A percentile compares a stretch with the other conserved stretches of the same genome.
Evolutionary conservation across 1,284 basidiomycete species (phyloP).

Genomic region (Malassezia japonica): DNA sequence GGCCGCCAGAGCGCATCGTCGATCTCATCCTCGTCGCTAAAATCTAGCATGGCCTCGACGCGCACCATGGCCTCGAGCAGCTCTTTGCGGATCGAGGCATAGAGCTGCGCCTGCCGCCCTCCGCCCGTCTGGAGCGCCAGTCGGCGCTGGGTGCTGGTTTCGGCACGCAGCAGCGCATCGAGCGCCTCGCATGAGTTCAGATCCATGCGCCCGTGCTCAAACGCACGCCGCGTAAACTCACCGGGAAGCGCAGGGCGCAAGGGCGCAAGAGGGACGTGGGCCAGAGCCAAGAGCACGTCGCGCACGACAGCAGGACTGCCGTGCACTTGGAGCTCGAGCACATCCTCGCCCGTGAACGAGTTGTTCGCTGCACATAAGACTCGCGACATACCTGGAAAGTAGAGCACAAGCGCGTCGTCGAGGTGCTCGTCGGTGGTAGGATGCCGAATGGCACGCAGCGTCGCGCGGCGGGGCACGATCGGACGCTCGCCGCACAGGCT

Average conservation of each 20-base stretch:
- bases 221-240: constrained; percentile 76
- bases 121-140: constrained; percentile 61
- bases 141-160: constrained; percentile 68
- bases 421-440: constrained; percentile 58
- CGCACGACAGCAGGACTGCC: constrained; percentile 71
- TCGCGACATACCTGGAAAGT: constrained; percentile 65
- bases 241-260: constrained; percentile 66
- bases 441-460: constrained; percentile 62
- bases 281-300: constrained; percentile 60
- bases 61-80: constrained; percentile 65
- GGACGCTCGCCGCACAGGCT: constrained; percentile 52
- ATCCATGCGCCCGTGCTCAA: constrained; percentile 66
- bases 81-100: constrained; percentile 58
- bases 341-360: constrained; percentile 71
- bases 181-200: constrained; percentile 75
- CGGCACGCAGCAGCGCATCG: constrained; percentile 70
- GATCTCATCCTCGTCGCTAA: constrained; percentile 76
- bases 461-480: constrained; percentile 59
- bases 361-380: no score
- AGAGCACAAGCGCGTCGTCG: constrained; percentile 67
- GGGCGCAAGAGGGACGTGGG: constrained; percentile 45
- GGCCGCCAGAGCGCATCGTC: constrained; percentile 62
- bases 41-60: constrained; percentile 79
- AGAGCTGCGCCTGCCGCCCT: constrained; percentile 54
- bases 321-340: constrained; percentile 76